Evolutionary conservation across 1,284 basidiomycete genomes (phyloP).

Genomic region (Vanrija humicola): DNA sequence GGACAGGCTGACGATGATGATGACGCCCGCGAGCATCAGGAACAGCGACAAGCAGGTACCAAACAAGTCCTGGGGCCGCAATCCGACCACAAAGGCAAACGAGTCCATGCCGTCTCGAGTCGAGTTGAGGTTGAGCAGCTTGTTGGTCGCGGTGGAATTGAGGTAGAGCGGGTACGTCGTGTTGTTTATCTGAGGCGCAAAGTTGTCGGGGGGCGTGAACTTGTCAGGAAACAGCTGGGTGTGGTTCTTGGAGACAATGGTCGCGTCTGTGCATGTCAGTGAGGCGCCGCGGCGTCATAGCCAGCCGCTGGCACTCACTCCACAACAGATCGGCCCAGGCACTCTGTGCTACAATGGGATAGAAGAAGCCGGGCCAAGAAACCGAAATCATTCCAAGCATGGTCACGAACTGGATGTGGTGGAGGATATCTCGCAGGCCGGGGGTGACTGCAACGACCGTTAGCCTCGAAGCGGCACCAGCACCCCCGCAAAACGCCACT

Average conservation of each 20-base stretch:
- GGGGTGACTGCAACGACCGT: constrained; percentile 67
- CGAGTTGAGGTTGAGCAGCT: constrained; percentile 38
- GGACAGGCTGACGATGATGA: constrained; percentile 63
- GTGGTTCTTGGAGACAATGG: constrained; percentile 59
- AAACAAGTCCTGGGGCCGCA: constrained; percentile 78
- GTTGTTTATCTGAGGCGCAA: constrained; percentile 66
- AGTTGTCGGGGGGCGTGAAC: constrained; percentile 58
- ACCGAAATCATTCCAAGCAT: constrained; percentile 87
- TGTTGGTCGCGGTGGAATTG: constrained; percentile 56
- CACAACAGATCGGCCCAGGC: constrained; percentile 83
- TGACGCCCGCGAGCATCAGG: constrained; percentile 68
- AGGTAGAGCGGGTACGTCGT: constrained; percentile 71
- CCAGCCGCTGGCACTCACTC: constrained; percentile 57
- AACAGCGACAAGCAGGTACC: constrained; percentile 77
- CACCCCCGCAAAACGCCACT: constrained; percentile 30
- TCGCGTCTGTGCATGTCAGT: constrained; percentile 59
- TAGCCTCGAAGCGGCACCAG: not conserved
- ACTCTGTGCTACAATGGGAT: constrained; percentile 77
- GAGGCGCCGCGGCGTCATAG: constrained; percentile 9
- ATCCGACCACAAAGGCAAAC: constrained; percentile 72
- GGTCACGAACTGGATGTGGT: constrained; percentile 75
- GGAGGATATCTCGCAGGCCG: constrained; percentile 83
- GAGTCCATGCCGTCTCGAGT: constrained; percentile 62
- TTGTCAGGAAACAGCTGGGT: constrained; percentile 63
- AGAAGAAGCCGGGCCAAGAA: constrained; percentile 87